Evolutionary conservation across 2,329 filamentous ascomycete species (phyloP).

Genomic region (Phyllosticta citrichinensis): DNA sequence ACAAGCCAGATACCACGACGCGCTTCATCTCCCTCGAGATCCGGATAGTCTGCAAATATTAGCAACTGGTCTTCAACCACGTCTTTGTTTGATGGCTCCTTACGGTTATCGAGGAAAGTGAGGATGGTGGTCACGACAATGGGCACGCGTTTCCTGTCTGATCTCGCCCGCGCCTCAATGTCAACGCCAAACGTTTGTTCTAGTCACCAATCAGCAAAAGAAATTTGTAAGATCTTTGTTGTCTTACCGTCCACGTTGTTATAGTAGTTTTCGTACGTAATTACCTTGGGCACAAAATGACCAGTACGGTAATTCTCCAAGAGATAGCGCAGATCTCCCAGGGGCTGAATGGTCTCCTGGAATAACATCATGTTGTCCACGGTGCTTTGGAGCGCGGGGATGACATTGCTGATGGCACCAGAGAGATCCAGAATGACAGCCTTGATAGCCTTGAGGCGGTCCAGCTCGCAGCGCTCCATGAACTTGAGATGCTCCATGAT

Average conservation of each 20-base stretch:
- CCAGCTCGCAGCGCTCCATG: conserved; percentile 93
- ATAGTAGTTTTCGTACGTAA: conserved; percentile 98
- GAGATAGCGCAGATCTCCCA: conserved; percentile 82
- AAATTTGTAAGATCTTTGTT: too few relatives aligned
- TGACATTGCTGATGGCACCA: conserved; percentile 93
- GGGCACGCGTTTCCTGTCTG: conserved; percentile 91
- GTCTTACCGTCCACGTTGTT: conserved; percentile 71
- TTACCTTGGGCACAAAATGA: conserved; percentile 79
- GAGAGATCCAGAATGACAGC: conserved; percentile 96
- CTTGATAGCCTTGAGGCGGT: conserved; percentile 95
- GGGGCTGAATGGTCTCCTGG: conserved; percentile 95
- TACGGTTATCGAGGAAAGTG: conserved; percentile 83
- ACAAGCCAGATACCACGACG: conserved; percentile 88
- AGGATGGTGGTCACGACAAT: conserved; percentile 85
- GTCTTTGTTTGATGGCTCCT: conserved; percentile 15
- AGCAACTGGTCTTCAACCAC: conserved; percentile 6
- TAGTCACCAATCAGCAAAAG: conserved; percentile 15
- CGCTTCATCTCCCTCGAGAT: conserved; percentile 91
- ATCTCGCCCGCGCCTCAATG: conserved; percentile 85
- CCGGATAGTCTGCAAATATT: conserved; percentile 60
- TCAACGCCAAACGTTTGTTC: conserved; percentile 98
- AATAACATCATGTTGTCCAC: conserved; percentile 99
- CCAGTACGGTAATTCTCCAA: conserved; percentile 96
- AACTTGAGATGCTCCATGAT: conserved; percentile 90
- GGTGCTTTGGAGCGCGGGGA: conserved; percentile 87